Evolutionary conservation across 1,139 yeast genomes (phyloP).

Genomic region (Nakaseomyces uthaithaninus): DNA sequence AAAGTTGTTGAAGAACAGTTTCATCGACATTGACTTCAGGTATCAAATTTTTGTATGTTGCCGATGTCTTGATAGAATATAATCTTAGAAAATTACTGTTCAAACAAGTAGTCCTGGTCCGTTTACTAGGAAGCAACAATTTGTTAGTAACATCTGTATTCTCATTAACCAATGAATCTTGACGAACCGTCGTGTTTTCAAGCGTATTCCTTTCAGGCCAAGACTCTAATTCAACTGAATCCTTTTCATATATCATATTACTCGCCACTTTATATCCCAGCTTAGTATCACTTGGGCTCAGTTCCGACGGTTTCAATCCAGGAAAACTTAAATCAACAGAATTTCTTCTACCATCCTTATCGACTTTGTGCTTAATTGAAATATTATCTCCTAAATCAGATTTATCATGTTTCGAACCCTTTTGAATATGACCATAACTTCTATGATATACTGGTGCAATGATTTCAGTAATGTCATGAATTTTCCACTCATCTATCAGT

Average conservation of each 20-base stretch:
- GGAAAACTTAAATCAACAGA: not conserved
- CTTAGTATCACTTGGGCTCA: not conserved
- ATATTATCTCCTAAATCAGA: conserved; percentile 5
- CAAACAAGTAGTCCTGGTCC: conserved; percentile 23
- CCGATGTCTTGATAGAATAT: conserved; percentile 26
- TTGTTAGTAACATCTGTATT: conserved; percentile 4
- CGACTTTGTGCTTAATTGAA: conserved; percentile 4
- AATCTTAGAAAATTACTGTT: conserved; percentile 28
- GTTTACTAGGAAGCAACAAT: conserved; percentile 17
- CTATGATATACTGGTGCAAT: conserved; percentile 21
- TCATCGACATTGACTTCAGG: conserved; percentile 31
- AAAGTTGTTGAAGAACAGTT: conserved; percentile 20
- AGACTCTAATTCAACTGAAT: conserved; percentile 24
- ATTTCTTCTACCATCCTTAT: conserved; percentile 8
- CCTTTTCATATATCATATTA: conserved; percentile 13
- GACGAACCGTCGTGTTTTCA: not conserved
- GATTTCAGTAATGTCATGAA: conserved; percentile 19
- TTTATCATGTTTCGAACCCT: not conserved
- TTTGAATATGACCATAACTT: conserved; percentile 2
- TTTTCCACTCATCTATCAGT: conserved; percentile 17
- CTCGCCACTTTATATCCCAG: conserved; percentile 2
- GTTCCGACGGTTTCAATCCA: not conserved
- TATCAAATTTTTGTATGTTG: conserved; percentile 18
- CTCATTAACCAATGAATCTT: not conserved
- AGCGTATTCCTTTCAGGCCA: conserved; percentile 19